Evolutionary conservation across 169 alveolate species (phyloP).

Genomic region (Cryptosporidium sp.): DNA sequence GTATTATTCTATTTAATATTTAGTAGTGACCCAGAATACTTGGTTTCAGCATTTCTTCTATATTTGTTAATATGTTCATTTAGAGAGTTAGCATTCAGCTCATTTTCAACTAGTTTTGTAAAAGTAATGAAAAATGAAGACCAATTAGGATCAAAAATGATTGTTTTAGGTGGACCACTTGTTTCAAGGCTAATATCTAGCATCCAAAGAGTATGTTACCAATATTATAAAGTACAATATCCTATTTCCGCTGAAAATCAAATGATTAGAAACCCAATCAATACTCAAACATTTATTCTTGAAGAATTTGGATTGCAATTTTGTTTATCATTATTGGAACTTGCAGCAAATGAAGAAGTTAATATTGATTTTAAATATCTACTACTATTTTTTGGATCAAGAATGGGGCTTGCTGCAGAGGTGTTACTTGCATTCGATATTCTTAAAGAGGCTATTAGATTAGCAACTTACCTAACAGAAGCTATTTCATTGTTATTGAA

Average conservation of each 20-base stretch:
- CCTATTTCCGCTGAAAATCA: neutral
- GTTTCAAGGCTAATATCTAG: neutral
- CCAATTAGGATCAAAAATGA: neutral
- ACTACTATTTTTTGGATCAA: neutral
- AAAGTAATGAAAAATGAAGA: conserved; percentile 12
- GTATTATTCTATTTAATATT: neutral
- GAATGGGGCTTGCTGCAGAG: neutral
- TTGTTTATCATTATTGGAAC: neutral
- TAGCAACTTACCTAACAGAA: neutral
- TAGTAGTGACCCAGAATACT: too few species aligned
- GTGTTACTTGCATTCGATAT: neutral
- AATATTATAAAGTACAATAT: neutral
- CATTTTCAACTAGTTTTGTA: neutral
- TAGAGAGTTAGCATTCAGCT: neutral
- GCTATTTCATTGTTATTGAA: neutral
- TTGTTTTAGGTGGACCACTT: neutral
- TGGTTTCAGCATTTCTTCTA: neutral
- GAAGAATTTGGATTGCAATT: neutral
- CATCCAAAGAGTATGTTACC: neutral
- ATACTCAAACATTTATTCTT: neutral
- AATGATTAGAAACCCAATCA: neutral
- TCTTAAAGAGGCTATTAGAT: neutral
- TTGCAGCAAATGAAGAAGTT: neutral
- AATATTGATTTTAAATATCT: neutral
- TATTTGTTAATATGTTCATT: neutral